Evolutionary conservation across 2,329 filamentous ascomycete species (phyloP).

Genomic region (Coleophoma crateriformis): DNA sequence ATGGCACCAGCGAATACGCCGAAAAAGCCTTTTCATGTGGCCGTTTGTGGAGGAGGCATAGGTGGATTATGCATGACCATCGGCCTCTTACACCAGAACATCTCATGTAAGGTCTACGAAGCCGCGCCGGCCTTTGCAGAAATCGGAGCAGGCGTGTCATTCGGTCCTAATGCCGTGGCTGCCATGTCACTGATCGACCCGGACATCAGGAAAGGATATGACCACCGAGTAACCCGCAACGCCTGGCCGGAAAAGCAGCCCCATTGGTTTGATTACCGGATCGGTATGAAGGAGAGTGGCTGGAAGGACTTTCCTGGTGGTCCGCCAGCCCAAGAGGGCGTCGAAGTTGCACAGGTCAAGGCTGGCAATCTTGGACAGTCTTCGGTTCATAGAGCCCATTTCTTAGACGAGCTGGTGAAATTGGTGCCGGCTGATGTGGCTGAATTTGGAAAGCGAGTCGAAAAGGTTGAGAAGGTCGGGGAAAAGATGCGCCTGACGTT

Average conservation of each 20-base stretch:
- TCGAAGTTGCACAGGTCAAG: conserved; percentile 10
- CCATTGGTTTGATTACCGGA: conserved; percentile 22
- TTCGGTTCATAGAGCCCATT: conserved; percentile 24
- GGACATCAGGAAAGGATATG: conserved; percentile 17
- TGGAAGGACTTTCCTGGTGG: conserved; percentile 12
- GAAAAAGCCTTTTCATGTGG: conserved; percentile 23
- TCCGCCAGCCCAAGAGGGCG: conserved; percentile 11
- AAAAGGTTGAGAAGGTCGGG: conserved; percentile 21
- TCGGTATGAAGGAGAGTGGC: conserved; percentile 15
- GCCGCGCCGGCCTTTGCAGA: conserved; percentile 23
- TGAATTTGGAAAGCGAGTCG: conserved; percentile 29
- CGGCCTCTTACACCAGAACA: conserved; percentile 21
- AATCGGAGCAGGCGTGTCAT: conserved; percentile 25
- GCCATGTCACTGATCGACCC: conserved; percentile 24
- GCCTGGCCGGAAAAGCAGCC: conserved; percentile 15
- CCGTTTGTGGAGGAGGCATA: conserved; percentile 25
- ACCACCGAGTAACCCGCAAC: conserved; percentile 18
- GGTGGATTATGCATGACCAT: conserved; percentile 23
- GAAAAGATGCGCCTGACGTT: conserved; percentile 30
- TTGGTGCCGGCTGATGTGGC: conserved; percentile 31
- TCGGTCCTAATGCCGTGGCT: conserved; percentile 23
- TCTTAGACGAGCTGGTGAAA: conserved; percentile 25
- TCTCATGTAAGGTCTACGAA: conserved; percentile 25
- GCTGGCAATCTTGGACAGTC: conserved; percentile 17
- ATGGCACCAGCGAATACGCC: conserved; percentile 2